phyloP scores from a whole-genome alignment of 2,329 filamentous ascomycete genomes.

The Furcasterigmium sp. region DNA sequence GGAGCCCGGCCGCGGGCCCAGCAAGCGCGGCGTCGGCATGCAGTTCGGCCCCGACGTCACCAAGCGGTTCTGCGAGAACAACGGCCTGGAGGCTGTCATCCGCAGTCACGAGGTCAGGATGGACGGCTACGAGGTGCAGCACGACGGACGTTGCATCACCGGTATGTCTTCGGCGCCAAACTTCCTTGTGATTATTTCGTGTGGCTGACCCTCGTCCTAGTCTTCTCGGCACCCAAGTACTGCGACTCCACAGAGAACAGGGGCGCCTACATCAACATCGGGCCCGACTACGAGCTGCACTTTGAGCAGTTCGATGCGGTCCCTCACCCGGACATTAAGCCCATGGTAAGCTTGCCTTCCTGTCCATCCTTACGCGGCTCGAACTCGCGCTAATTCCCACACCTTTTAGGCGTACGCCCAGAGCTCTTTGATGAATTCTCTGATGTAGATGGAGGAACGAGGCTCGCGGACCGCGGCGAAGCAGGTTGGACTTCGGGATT shows the following conservation, averaged over 20 bases:
- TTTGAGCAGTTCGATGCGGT: conserved; percentile 96
- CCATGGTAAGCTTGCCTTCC: conserved; percentile 58
- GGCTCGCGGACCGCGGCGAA: not conserved
- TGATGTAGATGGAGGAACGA: conserved; percentile 51
- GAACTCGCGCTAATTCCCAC: no score
- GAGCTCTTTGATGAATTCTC: conserved; percentile 71
- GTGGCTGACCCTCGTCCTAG: conserved; percentile 35
- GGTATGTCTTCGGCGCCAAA: conserved; percentile 41
- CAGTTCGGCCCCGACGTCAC: conserved; percentile 97
- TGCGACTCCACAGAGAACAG: conserved; percentile 98
- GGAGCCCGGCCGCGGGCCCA: conserved; percentile 79
- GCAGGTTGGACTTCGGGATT: no score
- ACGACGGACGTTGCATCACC: conserved; percentile 92
- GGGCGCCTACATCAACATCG: conserved; percentile 97
- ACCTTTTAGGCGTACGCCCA: conserved; percentile 72
- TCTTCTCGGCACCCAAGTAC: conserved; percentile 96
- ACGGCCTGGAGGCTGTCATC: conserved; percentile 90
- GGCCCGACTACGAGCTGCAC: conserved; percentile 82
- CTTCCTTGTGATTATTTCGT: conserved; percentile 1
- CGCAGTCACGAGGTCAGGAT: conserved; percentile 97
- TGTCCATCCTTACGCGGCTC: not conserved
- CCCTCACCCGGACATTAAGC: conserved; percentile 89
- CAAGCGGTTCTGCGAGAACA: conserved; percentile 93
- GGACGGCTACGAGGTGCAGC: conserved; percentile 98
- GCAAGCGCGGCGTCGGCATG: conserved; percentile 93